Percentiles rank a stretch among this genome's conserved stretches.
phyloP scores from a whole-genome alignment of 306 rosid species.

The Erythrophleum fordii region DNA sequence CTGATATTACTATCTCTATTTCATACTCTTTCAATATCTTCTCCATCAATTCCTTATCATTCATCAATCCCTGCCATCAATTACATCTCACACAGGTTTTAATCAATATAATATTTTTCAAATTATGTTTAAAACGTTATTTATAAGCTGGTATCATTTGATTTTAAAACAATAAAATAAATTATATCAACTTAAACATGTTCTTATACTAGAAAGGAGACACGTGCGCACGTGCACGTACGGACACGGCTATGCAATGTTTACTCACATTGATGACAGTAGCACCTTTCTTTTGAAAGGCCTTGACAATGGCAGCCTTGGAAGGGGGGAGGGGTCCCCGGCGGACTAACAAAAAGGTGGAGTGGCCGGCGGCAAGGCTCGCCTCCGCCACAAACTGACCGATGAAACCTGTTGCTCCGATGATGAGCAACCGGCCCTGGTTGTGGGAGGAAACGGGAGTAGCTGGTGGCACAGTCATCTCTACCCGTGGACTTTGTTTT shows the following conservation, averaged over 20 bases:
- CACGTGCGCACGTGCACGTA: too few species aligned
- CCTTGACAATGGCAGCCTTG: conserved; percentile 41
- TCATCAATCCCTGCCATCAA: conserved; percentile 51
- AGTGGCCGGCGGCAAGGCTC: conserved; percentile 49
- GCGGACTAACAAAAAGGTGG: conserved; percentile 57
- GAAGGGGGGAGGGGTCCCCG: conserved; percentile 36
- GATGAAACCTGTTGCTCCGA: conserved; percentile 70
- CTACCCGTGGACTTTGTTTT: too few species aligned
- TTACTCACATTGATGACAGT: conserved; percentile 47
- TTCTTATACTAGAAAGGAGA: too few species aligned
- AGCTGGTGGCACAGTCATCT: neutral
- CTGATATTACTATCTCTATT: conserved; percentile 63
- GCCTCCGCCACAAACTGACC: conserved; percentile 65
- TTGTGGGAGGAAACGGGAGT: conserved; percentile 15
- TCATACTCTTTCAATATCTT: conserved; percentile 55
- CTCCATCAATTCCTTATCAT: conserved; percentile 56
- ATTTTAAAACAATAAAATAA: too few species aligned
- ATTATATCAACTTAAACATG: too few species aligned
- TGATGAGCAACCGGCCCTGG: conserved; percentile 46
- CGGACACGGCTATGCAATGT: too few species aligned
- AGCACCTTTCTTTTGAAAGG: conserved; percentile 65
- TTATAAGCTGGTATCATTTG: too few species aligned
- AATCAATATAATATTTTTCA: too few species aligned
- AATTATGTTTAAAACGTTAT: too few species aligned
- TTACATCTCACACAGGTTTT: too few species aligned